phyloP scores from a whole-genome alignment of 2,329 filamentous ascomycete species.

The Fusarium sp. region DNA sequence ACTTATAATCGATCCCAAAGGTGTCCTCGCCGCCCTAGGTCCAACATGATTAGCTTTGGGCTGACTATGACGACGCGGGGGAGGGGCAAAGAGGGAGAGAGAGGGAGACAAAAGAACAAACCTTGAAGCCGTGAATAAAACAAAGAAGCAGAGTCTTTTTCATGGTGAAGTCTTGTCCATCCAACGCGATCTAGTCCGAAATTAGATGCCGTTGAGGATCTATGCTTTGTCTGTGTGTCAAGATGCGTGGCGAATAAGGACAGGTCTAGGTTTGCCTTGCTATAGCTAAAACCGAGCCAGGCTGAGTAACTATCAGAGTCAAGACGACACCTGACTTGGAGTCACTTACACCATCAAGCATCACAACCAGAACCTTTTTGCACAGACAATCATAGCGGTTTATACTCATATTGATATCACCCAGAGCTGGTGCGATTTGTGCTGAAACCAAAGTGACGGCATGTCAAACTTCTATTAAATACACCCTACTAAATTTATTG shows the following conservation, averaged over 20 bases:
- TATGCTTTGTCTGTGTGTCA: constrained; percentile 10
- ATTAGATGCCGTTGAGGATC: neutral
- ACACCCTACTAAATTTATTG: constrained; percentile 55
- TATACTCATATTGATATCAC: neutral
- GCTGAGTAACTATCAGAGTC: constrained; percentile 11
- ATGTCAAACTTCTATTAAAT: constrained; percentile 57
- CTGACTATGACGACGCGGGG: constrained; percentile 12
- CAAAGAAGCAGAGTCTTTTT: constrained; percentile 85
- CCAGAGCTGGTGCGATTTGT: neutral
- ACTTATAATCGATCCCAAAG: constrained; percentile 74
- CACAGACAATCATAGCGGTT: neutral
- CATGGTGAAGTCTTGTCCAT: constrained; percentile 47
- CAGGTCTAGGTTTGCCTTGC: constrained; percentile 5
- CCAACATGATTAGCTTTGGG: constrained; percentile 19
- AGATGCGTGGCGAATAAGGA: constrained; percentile 25
- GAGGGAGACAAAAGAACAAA: constrained; percentile 47
- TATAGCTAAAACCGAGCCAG: constrained; percentile 1
- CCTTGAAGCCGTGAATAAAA: constrained; percentile 92
- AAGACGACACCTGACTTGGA: constrained; percentile 28
- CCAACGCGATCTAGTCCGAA: constrained; percentile 1
- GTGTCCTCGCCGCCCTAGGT: constrained; percentile 79
- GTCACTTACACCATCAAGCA: neutral
- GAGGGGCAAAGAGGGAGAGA: neutral
- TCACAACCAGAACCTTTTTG: neutral
- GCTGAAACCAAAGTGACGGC: constrained; percentile 12